Evolutionary conservation across 2,329 filamentous ascomycete genomes (phyloP).

Genomic region (Scedosporium boydii): DNA sequence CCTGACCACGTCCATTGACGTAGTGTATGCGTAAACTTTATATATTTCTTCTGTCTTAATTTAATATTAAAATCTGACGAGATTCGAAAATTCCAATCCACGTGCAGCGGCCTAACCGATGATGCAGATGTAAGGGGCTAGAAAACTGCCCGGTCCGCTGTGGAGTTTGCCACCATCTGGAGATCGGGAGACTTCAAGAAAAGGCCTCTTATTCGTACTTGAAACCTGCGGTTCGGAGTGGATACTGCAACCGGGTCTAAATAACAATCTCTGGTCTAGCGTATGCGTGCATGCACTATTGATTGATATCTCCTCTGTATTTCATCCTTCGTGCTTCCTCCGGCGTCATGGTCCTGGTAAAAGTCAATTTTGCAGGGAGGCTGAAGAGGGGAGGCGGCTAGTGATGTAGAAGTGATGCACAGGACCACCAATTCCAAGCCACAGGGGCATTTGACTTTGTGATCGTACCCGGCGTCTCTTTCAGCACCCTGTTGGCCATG

Average conservation of each 20-base stretch:
- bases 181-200: too few relatives aligned
- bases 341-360: not conserved
- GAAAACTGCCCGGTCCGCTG: not conserved
- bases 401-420: not conserved
- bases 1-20: too few relatives aligned
- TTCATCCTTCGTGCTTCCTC: not conserved
- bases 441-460: not conserved
- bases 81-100: too few relatives aligned
- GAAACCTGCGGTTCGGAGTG: not conserved
- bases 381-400: not conserved
- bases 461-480: too few relatives aligned
- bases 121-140: too few relatives aligned
- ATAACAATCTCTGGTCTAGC: too few relatives aligned
- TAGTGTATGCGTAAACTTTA: too few relatives aligned
- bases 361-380: not conserved
- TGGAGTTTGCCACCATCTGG: not conserved
- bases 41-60: too few relatives aligned
- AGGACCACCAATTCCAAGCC: not conserved
- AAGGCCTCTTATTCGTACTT: not conserved
- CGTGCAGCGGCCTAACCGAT: too few relatives aligned
- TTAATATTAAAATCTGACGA: too few relatives aligned
- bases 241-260: not conserved
- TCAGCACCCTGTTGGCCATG: too few relatives aligned
- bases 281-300: not conserved
- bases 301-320: too few relatives aligned